These are phyloP conservation scores for Aegilops umbellulata DNA, from an alignment of 176 grass and related monocot genomes.

Conservation along the genomic window DNA sequence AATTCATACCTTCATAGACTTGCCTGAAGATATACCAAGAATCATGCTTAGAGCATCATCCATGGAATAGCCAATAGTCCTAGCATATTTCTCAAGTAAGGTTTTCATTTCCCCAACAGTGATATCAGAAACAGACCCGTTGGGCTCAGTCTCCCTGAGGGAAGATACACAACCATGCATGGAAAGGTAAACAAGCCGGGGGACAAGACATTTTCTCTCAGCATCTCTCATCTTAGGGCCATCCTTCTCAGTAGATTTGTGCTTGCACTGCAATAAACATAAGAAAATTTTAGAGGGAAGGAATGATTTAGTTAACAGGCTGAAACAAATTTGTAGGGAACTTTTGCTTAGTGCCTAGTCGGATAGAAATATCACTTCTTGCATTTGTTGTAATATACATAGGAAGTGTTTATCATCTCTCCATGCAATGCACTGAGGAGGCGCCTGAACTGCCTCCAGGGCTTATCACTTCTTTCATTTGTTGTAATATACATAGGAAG, in stretches of 20 bases:
- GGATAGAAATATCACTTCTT: background rate
- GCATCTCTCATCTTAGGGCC: constrained; percentile 44
- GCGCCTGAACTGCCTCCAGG: too few relatives aligned
- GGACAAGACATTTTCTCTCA: constrained; percentile 84
- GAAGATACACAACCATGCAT: constrained; percentile 44
- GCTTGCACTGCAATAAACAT: constrained; percentile 47
- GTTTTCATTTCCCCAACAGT: constrained; percentile 58
- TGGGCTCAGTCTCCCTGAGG: constrained; percentile 48
- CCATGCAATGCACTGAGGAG: too few relatives aligned
- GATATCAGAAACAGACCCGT: constrained; percentile 48
- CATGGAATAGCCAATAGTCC: constrained; percentile 83
- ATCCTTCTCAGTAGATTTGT: constrained; percentile 53
- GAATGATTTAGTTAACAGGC: background rate
- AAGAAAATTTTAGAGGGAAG: background rate
- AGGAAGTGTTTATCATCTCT: background rate
- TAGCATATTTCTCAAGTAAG: constrained; percentile 83
- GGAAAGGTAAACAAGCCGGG: constrained; percentile 80
- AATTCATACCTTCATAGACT: constrained; percentile 62
- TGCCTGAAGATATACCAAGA: constrained; percentile 63
- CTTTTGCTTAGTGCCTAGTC: background rate
- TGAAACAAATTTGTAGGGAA: background rate
- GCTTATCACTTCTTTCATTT: background rate
- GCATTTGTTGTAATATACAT: background rate
- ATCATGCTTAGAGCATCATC: constrained; percentile 77
- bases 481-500: background rate